These are phyloP conservation scores for Nicotiana obtusifolia DNA, from an alignment of 257 asterid genomes.

Conservation along the genomic window DNA sequence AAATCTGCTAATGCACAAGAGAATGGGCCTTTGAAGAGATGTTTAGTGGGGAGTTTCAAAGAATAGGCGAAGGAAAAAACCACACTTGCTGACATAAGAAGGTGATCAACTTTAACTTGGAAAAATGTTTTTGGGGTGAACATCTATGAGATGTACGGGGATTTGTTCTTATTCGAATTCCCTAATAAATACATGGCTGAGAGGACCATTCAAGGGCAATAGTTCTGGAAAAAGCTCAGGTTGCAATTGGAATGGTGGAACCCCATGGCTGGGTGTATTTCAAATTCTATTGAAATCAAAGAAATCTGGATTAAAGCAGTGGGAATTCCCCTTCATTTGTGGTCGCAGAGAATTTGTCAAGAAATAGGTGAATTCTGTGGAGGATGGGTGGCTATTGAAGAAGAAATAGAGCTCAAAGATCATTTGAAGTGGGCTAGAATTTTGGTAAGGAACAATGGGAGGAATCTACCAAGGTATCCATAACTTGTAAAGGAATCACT, in stretches of 20 bases:
- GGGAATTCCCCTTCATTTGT: background rate
- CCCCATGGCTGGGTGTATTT: background rate
- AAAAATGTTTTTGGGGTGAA: background rate
- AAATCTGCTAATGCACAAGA: background rate
- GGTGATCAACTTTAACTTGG: background rate
- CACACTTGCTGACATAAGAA: background rate
- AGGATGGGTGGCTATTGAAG: too few species aligned
- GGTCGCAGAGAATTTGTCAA: background rate
- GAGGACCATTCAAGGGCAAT: too few species aligned
- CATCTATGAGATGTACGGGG: background rate
- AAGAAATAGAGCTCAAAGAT: too few species aligned
- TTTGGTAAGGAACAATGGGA: too few species aligned
- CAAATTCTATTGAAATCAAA: background rate
- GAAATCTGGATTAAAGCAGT: background rate
- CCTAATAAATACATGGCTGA: background rate
- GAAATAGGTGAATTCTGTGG: background rate
- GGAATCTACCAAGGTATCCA: too few species aligned
- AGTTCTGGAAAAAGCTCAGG: too few species aligned
- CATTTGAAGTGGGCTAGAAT: too few species aligned
- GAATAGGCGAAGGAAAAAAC: background rate
- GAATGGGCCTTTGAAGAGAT: background rate
- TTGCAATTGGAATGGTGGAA: background rate
- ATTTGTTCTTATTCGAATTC: background rate
- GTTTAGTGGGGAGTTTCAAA: background rate
- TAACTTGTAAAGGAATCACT: too few species aligned